These are phyloP conservation scores for Suhomyces atakaporum DNA, from an alignment of 1,139 yeast genomes.

Conservation along the genomic window DNA sequence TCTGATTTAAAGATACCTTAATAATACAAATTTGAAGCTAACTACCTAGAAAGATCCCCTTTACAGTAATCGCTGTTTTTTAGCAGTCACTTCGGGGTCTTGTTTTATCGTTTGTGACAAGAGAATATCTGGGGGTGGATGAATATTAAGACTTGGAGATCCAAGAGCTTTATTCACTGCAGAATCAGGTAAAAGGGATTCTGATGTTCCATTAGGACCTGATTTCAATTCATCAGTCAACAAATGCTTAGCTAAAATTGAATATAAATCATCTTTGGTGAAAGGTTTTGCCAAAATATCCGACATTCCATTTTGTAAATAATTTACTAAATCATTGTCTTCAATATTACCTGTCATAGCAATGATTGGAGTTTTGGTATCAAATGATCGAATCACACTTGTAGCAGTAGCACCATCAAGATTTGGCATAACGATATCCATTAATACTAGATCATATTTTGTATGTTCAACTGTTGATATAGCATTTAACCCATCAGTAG, in stretches of 20 bases:
- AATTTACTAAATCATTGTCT: constrained; percentile 76
- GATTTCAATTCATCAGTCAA: constrained; percentile 22
- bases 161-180: constrained; percentile 4
- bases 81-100: constrained; percentile 10
- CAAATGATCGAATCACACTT: constrained; percentile 79
- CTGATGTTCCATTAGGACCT: not conserved
- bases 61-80: constrained; percentile 13
- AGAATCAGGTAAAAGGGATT: constrained; percentile 6
- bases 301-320: constrained; percentile 86
- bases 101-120: constrained; percentile 6
- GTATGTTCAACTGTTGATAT: constrained; percentile 76
- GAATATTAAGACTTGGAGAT: constrained; percentile 3
- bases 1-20: not conserved
- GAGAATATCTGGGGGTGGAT: constrained; percentile 4
- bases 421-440: constrained; percentile 95
- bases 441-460: constrained; percentile 78
- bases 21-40: constrained; percentile 6
- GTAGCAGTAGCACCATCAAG: constrained; percentile 94
- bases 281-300: constrained; percentile 92
- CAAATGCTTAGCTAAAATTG: constrained; percentile 71
- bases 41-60: constrained; percentile 1
- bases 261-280: constrained; percentile 77
- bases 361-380: constrained; percentile 81
- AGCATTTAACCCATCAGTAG: constrained; percentile 89
- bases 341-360: constrained; percentile 93